Base-by-base conservation (phyloP, 2,329 filamentous ascomycete genomes). In the Trichoderma sp. region DNA sequence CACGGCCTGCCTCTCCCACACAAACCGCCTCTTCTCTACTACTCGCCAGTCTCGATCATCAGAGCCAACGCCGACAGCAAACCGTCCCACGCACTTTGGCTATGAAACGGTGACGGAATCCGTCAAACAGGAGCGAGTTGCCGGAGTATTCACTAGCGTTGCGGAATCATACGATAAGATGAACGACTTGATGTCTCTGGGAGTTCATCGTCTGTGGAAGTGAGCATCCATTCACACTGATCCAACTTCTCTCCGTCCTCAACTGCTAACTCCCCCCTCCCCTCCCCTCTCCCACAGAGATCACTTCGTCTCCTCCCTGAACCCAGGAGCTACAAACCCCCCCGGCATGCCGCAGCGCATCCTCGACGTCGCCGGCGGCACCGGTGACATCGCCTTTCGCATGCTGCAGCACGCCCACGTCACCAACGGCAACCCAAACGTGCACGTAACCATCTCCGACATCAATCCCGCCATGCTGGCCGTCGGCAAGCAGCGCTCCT, bases 121-220 rank as follows among this genome's bases (percentile, higher is more conserved):
- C 10, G 84, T 95, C 78, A 97, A 97, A 80, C 82, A 81, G 53
- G 75, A 84, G 72, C 79, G 82, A 84, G 94, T 97, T 48, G 91
- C 91, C 69, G 89, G 87, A 50, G 95, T 99, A 68, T 99, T 99
- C 83, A 94, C 92, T 79, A 97, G 91, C 72, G 95, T 99, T 48
- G 95, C 95, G 72, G 89, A 92, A 70, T 93, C 91, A 19, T 99
- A 99, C 81, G 95, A 99, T 80, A 91, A 90, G 70, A 99, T 99
- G 95, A 99, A 99, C 82, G 95, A 99, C 79, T 86, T 98, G 73
- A 99, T 99, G 95, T 98, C 95, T 8, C 87, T 99, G 57, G 95
- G 95, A 66, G 94, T 97, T 81, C 95, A 99, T 80, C 91, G 95
- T 52, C 83, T 99, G 42, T 99, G 95, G 95, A 99, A 90, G 87